Base-by-base conservation (phyloP, 495 filamentous ascomycete genomes). In the Aspergillus kassunensis region DNA sequence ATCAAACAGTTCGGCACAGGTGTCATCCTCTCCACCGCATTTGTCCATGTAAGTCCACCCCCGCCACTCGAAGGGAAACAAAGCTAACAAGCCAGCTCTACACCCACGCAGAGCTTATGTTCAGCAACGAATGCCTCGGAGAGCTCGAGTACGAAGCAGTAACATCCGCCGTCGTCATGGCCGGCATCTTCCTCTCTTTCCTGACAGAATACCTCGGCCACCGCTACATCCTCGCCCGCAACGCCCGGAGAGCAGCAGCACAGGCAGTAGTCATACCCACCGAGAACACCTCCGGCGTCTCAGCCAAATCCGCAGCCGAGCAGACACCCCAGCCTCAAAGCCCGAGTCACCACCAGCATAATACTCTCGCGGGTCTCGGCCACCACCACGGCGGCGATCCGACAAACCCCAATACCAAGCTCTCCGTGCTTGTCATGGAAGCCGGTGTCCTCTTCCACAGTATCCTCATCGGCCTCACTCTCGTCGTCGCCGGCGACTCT, bases 1-100 rank as follows among this genome's bases (percentile, higher is more conserved):
- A 70, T 87, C 23, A 81, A 85, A 56, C 85, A 90, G 51, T 89
- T 90, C 50, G 86, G 87, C 6, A 88, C 87, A 0, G 87, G 87
- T 2, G 79, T 89, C 18, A 82, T 90, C 51, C 73, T 89, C 37
- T 74, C 86, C 4, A 90, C 86, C 0, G 84, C 83, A 12, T 87
- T 88, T 47, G 68, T 89, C 16, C 86, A 90, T 59, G 79, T 84
- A 49, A 63, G 75, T 53, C 27, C n/a, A n/a, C n/a, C n/a, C n/a
- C n/a, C n/a, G n/a, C n/a, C n/a, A n/a, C n/a, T n/a, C n/a, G n/a
- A n/a, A n/a, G 18, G 20, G 37, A 12, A 41, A 24, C 20, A 41
- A 9, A 6, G 20, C 23, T 20, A 19, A 25, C 8, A 7, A 18
- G 27, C 6, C 50, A 84, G 80, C 75, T 88, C 9, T 79, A 80